Conservation (phyloP, 371 early-diverging fungal genomes). For the Circinella minor region DNA sequence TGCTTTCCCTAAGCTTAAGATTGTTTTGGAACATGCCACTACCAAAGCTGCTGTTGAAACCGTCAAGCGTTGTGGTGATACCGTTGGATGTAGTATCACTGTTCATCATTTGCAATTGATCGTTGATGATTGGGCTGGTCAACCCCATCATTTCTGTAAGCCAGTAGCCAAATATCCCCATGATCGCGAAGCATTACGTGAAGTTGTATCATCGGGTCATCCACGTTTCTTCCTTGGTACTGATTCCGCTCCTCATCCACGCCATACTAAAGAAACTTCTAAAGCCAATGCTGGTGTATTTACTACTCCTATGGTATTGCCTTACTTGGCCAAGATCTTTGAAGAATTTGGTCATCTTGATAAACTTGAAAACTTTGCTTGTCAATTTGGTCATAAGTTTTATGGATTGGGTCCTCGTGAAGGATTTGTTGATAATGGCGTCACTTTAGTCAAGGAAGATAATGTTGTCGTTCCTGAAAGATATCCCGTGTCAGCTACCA, state of each 20-base stretch:
- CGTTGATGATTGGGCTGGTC: conserved; percentile 97
- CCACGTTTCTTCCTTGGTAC: conserved; percentile 97
- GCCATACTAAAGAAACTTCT: conserved; percentile 84
- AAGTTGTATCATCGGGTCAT: conserved; percentile 84
- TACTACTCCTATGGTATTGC: conserved; percentile 83
- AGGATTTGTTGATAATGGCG: conserved; percentile 53
- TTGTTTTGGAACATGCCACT: conserved; percentile 97
- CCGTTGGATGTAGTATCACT: conserved; percentile 94
- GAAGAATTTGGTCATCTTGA: conserved; percentile 87
- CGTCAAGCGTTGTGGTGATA: conserved; percentile 89
- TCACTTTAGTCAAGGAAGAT: conserved; percentile 58
- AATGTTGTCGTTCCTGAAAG: conserved; percentile 60
- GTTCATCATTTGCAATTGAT: conserved; percentile 91
- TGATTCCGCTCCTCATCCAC: conserved; percentile 96
- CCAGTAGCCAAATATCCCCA: conserved; percentile 97
- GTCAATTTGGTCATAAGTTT: conserved; percentile 83
- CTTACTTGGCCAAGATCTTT: conserved; percentile 87
- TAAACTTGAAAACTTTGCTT: conserved; percentile 79
- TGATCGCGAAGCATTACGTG: conserved; percentile 89
- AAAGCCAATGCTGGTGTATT: conserved; percentile 92
- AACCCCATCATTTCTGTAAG: conserved; percentile 96
- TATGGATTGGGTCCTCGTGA: conserved; percentile 72
- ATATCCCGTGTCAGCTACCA: conserved; percentile 53
- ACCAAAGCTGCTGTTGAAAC: conserved; percentile 92
- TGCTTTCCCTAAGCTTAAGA: conserved; percentile 91